A percentile compares a stretch with the other conserved stretches of the same genome.
Conservation (phyloP, 768 basidiomycete species). For the Lentinula raphanica region DNA sequence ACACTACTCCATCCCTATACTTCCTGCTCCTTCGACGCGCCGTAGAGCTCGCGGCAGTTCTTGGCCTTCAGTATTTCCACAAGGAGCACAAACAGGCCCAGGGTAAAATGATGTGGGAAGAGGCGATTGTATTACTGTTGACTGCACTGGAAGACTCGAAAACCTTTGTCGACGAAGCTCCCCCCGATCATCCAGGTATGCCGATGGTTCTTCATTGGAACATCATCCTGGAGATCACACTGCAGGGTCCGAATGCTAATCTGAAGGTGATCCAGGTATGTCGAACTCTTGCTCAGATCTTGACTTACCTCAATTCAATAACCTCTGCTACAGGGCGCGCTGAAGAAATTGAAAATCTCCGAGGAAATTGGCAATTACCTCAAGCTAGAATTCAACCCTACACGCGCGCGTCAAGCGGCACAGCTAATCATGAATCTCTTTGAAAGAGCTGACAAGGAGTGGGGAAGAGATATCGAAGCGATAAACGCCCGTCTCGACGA, state of each 20-base stretch:
- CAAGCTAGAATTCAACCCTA: background rate
- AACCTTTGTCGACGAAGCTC: conserved; percentile 46
- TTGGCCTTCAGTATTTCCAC: conserved; percentile 34
- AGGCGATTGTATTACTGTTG: conserved; percentile 55
- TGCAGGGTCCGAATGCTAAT: conserved; percentile 27
- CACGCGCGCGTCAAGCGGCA: background rate
- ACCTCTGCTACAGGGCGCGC: background rate
- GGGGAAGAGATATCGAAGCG: background rate
- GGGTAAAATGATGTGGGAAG: conserved; percentile 41
- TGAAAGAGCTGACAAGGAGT: background rate
- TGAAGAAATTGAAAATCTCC: background rate
- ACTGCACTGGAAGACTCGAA: conserved; percentile 60
- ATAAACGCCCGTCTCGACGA: background rate
- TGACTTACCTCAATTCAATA: too few species aligned
- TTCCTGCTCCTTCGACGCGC: conserved; percentile 55
- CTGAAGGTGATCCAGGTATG: background rate
- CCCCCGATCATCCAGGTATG: conserved; percentile 59
- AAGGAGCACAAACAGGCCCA: background rate
- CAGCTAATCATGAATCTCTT: background rate
- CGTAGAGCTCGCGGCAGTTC: conserved; percentile 51
- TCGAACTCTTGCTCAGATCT: too few species aligned
- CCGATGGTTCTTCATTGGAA: conserved; percentile 56
- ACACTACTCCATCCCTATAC: conserved; percentile 50
- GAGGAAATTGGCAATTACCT: background rate
- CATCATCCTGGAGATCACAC: conserved; percentile 44